phyloP scores from a whole-genome alignment of 306 rosid genomes.

The Quercus ilex region DNA sequence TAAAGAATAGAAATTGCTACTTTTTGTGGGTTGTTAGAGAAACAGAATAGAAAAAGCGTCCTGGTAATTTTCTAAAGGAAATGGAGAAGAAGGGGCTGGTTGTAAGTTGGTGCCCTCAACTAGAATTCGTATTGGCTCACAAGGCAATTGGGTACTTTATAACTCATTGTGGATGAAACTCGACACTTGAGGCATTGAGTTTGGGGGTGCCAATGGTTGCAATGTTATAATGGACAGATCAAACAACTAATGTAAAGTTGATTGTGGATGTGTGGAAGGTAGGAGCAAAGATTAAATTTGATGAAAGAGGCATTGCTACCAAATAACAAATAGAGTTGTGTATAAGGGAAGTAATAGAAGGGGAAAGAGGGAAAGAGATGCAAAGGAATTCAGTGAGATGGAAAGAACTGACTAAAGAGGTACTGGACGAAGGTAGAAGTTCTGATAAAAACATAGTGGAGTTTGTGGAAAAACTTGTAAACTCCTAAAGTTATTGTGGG shows the following conservation, averaged over 20 bases:
- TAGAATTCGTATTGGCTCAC: not conserved
- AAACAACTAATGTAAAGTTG: constrained; percentile 7
- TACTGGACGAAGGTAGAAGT: constrained; percentile 12
- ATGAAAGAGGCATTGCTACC: not conserved
- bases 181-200: not conserved
- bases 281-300: not conserved
- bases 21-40: constrained; percentile 18
- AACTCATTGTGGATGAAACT: constrained; percentile 13
- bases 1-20: not conserved
- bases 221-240: constrained; percentile 9
- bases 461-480: not conserved
- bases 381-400: not conserved
- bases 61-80: not conserved
- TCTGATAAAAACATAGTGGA: constrained; percentile 7
- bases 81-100: not conserved
- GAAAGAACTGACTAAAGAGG: constrained; percentile 1
- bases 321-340: not conserved
- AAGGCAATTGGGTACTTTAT: not conserved
- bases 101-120: constrained; percentile 11
- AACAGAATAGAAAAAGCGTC: not conserved
- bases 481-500: too few relatives aligned
- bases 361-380: constrained; percentile 1
- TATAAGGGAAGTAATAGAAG: constrained; percentile 11
- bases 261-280: constrained; percentile 3
- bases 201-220: constrained; percentile 10